Percentiles rank a stretch among this genome's conserved stretches.
Conservation (phyloP, 768 basidiomycete species). For the Albatrellus ellisii region DNA sequence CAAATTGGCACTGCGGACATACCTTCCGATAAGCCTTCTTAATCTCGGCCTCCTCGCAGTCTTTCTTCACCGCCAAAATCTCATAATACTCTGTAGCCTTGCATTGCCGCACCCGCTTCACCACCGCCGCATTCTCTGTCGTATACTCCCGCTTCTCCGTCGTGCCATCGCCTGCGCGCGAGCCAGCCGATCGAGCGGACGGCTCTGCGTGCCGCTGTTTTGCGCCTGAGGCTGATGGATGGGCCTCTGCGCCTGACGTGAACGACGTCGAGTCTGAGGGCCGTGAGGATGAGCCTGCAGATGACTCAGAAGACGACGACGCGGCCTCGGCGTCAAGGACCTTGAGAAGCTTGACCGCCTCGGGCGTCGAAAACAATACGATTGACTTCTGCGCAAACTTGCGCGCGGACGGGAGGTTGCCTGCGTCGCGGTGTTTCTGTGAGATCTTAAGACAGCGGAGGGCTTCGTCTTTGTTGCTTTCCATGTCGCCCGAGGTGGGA, state of each 20-base stretch:
- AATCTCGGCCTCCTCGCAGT: conserved; percentile 73
- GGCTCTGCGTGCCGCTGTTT: conserved; percentile 57
- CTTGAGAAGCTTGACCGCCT: conserved; percentile 55
- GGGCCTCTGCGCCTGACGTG: conserved; percentile 45
- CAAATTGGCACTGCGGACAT: conserved; percentile 11
- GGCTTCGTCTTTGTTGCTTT: conserved; percentile 87
- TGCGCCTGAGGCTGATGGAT: conserved; percentile 61
- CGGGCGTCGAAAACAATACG: conserved; percentile 64
- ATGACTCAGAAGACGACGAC: conserved; percentile 26
- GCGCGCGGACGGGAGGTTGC: conserved; percentile 64
- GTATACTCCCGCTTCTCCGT: conserved; percentile 57
- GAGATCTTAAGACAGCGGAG: conserved; percentile 71
- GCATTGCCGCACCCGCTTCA: conserved; percentile 76
- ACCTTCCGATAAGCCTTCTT: conserved; percentile 98
- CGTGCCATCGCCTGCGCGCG: conserved; percentile 39
- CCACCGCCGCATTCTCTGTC: conserved; percentile 66
- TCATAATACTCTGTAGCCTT: conserved; percentile 89
- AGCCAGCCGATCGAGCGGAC: conserved; percentile 29
- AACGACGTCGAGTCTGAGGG: conserved; percentile 27
- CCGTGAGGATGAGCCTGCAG: conserved; percentile 18
- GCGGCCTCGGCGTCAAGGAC: conserved; percentile 46
- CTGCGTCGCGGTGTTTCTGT: conserved; percentile 55
- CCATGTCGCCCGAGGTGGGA: too few relatives aligned
- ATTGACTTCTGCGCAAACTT: conserved; percentile 88
- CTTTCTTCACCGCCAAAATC: conserved; percentile 67